Evolutionary conservation across 2,329 filamentous ascomycete species (phyloP), one percentile per base, ranked within the genome.

Genomic region (Beauveria caledonica): DNA sequence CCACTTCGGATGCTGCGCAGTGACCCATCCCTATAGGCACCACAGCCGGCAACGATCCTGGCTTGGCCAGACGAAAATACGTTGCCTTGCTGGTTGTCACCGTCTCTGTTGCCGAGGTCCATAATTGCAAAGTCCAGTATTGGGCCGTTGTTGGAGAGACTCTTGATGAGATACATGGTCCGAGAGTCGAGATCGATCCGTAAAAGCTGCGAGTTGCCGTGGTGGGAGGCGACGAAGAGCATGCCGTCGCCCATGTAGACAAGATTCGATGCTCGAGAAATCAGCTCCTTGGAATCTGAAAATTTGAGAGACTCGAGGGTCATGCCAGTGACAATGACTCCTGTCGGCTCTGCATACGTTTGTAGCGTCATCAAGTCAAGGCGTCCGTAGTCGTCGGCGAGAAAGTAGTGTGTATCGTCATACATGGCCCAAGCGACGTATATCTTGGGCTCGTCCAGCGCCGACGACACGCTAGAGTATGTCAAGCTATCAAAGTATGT

Each of bases 1-100:
- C 94, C 95, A 70, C 93, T 97, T 59, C 94, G 84, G 23, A 99
- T 90, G 69, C 91, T 96, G 62, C 94, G 82, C 58, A 99, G 76
- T 60, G 89, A 93, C 19, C 94, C 94, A 68, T 96, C 91, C 64
- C 89, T 86, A 70, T 90, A 94, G 0, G 90, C 92, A 29, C 94
- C 94, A 60, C 92, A 97, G 0, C 92, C 93, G 2, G 93, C 92
- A 11, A 99, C 91, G 63, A 99, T 89, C 44, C 92, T 85, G 50
- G 94, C 92, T 73, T 99, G 93, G 0, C 94, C 94, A 0, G 93
- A 96, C 0, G 92, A 96, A 69, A 96, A 99, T 63, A 94, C 90
- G 68, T 94, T 95, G 3, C 87, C 88, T 19, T 79, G 73, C 61
- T 90, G 86, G 9, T 81, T 85, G 64, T 94, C 88, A 23, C 87